Base-by-base conservation (phyloP, 1,284 basidiomycete genomes). In the Mycosarcoma mackinlayi region DNA sequence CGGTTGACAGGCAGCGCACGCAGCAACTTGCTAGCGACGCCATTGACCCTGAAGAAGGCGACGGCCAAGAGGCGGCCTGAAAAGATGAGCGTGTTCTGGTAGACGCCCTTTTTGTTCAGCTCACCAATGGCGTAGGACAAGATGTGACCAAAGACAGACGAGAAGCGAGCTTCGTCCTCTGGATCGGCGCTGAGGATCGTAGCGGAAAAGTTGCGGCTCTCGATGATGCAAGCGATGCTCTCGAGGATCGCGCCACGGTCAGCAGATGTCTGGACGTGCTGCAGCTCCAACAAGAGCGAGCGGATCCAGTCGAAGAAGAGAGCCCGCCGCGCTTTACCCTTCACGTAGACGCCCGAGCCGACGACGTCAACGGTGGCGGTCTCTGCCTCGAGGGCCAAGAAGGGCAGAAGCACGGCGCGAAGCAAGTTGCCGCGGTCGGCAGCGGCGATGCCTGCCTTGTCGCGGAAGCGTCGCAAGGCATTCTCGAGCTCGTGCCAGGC, bases 281-380 rank as follows among this genome's bases (percentile, higher is more conserved):
- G 78, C 14, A 79, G 54, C 46, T 79, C 78, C 39, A 77, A 27
- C 10, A 79, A 63, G 4, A 79, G 62, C 30, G 53, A 57, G 13
- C 68, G 62, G 50, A 79, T 78, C 78, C 78, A 79, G 31, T 79
- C 78, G 30, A 79, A 79, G 73, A 79, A 79, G 40, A 79, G 66
- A 0, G 64, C 59, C 1, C 78, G 60, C 8, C 78, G 41, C 11
- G 65, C 59, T 37, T 77, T 78, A 27, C 63, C 72, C 35, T 57
- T 48, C 23, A 53, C 47, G 18, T 62, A 78, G 3, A 40, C 34
- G 8, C 76, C 76, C 11, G 38, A 33, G 0, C 75, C 75, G 9
- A 57, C 33, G 4, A 68, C 72, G 3, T 72, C 76, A 27, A 73
- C 63, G 1, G 56, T 62, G 10, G 70, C 72, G 1, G 73, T 76